A percentile compares a stretch with the other conserved stretches of the same genome.
Evolutionary conservation across 2,329 filamentous ascomycete genomes (phyloP).

Genomic region (Stagonosporopsis tanaceti): DNA sequence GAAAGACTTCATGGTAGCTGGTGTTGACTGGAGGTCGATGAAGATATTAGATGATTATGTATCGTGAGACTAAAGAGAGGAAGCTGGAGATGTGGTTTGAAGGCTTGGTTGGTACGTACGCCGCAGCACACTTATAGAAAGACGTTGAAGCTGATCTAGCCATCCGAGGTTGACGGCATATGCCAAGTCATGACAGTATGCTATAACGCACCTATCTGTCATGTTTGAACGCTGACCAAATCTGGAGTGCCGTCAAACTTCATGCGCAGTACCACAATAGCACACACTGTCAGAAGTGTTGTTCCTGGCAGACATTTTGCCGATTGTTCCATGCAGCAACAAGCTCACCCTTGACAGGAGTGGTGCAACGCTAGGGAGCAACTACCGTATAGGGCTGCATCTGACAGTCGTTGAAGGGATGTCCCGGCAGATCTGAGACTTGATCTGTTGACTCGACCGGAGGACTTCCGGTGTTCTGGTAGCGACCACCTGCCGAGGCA

Average conservation of each 20-base stretch:
- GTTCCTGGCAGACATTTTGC: constrained; percentile 1
- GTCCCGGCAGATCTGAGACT: constrained; percentile 18
- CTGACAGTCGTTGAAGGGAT: constrained; percentile 17
- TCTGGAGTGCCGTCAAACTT: constrained; percentile 21
- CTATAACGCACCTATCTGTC: constrained; percentile 6
- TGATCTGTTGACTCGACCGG: constrained; percentile 3
- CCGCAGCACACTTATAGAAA: constrained; percentile 1
- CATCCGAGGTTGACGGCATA: constrained; percentile 6
- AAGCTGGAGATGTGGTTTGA: not conserved
- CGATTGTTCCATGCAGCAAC: constrained; percentile 14
- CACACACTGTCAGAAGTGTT: constrained; percentile 6
- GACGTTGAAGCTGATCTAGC: not conserved
- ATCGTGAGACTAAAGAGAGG: not conserved
- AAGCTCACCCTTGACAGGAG: constrained; percentile 8
- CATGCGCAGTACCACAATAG: constrained; percentile 25
- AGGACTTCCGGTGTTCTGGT: constrained; percentile 1
- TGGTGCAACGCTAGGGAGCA: constrained; percentile 5
- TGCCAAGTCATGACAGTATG: not conserved
- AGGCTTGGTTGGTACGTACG: not conserved
- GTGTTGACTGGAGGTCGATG: not conserved
- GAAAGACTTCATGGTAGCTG: constrained; percentile 27
- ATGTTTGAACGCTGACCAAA: constrained; percentile 24
- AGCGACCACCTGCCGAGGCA: not conserved
- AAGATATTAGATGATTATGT: constrained; percentile 4
- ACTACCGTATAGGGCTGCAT: constrained; percentile 20